A percentile compares a stretch with the other conserved stretches of the same genome.
Evolutionary conservation across 495 filamentous ascomycete species (phyloP).

Genomic region (Penicillium simplicissimum): DNA sequence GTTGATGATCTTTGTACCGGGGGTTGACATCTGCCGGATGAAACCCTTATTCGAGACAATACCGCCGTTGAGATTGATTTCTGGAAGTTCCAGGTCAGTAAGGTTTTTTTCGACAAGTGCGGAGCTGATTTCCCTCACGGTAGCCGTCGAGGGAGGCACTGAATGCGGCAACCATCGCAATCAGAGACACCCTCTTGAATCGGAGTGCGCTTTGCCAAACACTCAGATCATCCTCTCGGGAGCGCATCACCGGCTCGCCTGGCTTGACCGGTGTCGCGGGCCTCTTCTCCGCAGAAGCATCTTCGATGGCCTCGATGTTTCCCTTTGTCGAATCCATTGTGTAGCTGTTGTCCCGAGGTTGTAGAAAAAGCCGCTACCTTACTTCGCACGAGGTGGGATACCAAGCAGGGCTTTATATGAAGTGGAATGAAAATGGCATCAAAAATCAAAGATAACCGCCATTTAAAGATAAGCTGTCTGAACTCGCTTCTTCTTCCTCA

Average conservation of each 20-base stretch:
- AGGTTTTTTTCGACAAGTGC: neutral
- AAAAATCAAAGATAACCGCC: neutral
- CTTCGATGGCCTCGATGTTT: conserved; percentile 13
- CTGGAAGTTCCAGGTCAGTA: conserved; percentile 16
- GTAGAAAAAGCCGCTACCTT: neutral
- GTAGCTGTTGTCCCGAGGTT: neutral
- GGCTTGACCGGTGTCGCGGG: conserved; percentile 2
- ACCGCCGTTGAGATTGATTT: conserved; percentile 44
- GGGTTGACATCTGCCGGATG: conserved; percentile 34
- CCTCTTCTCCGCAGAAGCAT: conserved; percentile 1
- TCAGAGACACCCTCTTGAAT: conserved; percentile 28
- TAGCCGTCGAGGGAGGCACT: conserved; percentile 44
- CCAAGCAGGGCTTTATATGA: neutral
- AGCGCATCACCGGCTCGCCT: conserved; percentile 26
- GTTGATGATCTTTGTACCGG: conserved; percentile 33
- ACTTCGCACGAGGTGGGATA: neutral
- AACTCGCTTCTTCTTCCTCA: neutral
- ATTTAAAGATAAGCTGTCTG: neutral
- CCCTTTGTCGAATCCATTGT: conserved; percentile 11
- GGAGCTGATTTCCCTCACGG: conserved; percentile 26
- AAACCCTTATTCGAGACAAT: conserved; percentile 45
- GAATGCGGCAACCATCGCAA: conserved; percentile 41
- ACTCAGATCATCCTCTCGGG: conserved; percentile 31
- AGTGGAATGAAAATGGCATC: neutral
- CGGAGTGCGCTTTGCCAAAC: conserved; percentile 30